Evolutionary conservation across 116 monocot species (phyloP).

Genomic region (Thalassia testudinum): DNA sequence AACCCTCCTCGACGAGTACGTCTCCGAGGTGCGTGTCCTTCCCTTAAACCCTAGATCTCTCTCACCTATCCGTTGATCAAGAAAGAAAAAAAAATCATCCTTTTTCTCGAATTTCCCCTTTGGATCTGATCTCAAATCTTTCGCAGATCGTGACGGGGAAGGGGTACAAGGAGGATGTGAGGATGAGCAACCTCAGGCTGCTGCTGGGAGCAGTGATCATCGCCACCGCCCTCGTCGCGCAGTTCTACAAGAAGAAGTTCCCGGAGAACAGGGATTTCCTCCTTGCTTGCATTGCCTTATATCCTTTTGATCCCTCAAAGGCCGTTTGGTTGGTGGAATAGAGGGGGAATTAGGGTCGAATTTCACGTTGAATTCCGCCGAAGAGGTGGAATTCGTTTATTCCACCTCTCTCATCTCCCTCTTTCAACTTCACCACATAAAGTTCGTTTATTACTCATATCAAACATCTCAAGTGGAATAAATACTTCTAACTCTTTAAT

Average conservation of each 20-base stretch:
- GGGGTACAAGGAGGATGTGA: slow-evolving; percentile 67
- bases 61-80: too few species aligned
- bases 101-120: too few species aligned
- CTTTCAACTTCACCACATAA: too few species aligned
- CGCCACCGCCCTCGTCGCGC: slow-evolving; percentile 75
- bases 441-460: too few species aligned
- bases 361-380: too few species aligned
- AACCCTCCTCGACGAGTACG: slow-evolving; percentile 81
- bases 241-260: slow-evolving; percentile 95
- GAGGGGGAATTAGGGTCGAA: too few species aligned
- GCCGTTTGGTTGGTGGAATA: background rate
- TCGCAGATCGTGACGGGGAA: slow-evolving; percentile 33
- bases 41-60: background rate
- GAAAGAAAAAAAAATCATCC: too few species aligned
- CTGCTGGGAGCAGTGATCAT: slow-evolving; percentile 58
- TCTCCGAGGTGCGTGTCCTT: slow-evolving; percentile 39
- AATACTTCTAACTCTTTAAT: too few species aligned
- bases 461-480: too few species aligned
- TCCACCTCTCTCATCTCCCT: too few species aligned
- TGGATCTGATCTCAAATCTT: too few species aligned
- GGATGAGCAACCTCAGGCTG: slow-evolving; percentile 60
- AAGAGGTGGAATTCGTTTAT: too few species aligned
- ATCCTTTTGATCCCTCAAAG: slow-evolving; percentile 39
- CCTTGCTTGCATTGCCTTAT: slow-evolving; percentile 73
- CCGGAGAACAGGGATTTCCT: slow-evolving; percentile 82